Percentiles rank a stretch among this genome's conserved stretches.
These are phyloP conservation scores for Solanum appendiculatum DNA, from an alignment of 257 asterid species.

Conservation along the genomic window DNA sequence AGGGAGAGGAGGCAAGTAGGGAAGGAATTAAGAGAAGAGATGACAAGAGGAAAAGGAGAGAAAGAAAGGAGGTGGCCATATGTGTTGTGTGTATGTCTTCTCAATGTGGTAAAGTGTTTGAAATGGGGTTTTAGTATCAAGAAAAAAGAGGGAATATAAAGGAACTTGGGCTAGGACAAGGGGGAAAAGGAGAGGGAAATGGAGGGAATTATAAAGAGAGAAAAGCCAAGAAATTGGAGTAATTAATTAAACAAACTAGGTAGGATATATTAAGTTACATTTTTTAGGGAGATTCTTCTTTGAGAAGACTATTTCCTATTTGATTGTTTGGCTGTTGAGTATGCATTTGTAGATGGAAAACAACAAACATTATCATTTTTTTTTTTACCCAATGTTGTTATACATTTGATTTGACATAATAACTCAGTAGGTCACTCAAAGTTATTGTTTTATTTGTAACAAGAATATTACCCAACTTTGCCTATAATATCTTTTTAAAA, in stretches of 20 bases:
- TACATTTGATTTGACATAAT: too few relatives aligned
- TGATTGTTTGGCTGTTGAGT: neutral
- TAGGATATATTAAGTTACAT: neutral
- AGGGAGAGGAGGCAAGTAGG: slow-evolving; percentile 28
- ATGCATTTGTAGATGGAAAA: neutral
- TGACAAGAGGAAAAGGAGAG: slow-evolving; percentile 6
- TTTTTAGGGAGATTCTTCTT: neutral
- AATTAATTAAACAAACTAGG: neutral
- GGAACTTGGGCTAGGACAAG: neutral
- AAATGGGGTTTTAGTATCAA: neutral
- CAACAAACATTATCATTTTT: neutral
- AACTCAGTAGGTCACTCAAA: too few relatives aligned
- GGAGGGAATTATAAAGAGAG: neutral
- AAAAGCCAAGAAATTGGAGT: neutral
- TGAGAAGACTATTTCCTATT: neutral
- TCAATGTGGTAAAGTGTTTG: neutral
- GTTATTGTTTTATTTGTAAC: neutral
- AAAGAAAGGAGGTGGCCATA: slow-evolving; percentile 21
- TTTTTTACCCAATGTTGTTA: neutral
- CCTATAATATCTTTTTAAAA: too few relatives aligned
- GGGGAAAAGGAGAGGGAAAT: neutral
- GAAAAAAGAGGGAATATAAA: neutral
- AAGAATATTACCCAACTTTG: too few relatives aligned
- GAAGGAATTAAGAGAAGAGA: slow-evolving; percentile 9
- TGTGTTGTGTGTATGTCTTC: neutral